Evolutionary conservation across 768 basidiomycete species (phyloP).

Genomic region (Termitomyces bulborhizus): DNA sequence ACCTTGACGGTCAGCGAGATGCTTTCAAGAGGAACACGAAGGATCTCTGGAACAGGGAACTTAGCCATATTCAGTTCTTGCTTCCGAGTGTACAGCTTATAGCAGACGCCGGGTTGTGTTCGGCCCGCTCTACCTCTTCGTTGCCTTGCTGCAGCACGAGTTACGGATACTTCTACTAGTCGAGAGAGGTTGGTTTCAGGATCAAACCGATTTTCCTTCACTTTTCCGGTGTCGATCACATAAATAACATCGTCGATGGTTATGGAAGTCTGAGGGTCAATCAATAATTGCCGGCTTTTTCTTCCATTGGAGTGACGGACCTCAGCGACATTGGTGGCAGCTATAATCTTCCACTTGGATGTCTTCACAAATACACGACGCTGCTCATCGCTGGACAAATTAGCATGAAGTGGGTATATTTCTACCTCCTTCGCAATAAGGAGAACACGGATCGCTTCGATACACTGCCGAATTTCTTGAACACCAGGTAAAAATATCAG

Average conservation of each 20-base stretch:
- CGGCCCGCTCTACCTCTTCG: conserved; percentile 88
- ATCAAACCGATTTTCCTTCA: conserved; percentile 78
- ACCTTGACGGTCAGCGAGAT: conserved; percentile 79
- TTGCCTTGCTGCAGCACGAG: conserved; percentile 75
- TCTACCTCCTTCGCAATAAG: conserved; percentile 32
- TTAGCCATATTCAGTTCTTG: conserved; percentile 62
- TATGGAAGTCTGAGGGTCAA: conserved; percentile 66
- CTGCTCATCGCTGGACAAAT: conserved; percentile 82
- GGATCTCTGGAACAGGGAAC: conserved; percentile 84
- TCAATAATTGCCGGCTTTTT: neutral
- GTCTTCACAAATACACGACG: conserved; percentile 63
- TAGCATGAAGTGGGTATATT: conserved; percentile 82
- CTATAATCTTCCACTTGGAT: conserved; percentile 75
- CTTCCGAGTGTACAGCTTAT: conserved; percentile 78
- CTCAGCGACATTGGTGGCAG: conserved; percentile 89
- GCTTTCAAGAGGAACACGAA: conserved; percentile 79
- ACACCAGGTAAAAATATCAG: conserved; percentile 90
- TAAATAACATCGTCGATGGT: conserved; percentile 87
- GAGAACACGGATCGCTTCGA: conserved; percentile 45
- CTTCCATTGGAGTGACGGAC: conserved; percentile 27
- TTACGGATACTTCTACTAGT: conserved; percentile 76
- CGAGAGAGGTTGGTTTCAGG: conserved; percentile 65
- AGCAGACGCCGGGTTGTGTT: conserved; percentile 77
- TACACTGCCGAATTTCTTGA: conserved; percentile 77
- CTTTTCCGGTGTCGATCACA: conserved; percentile 80